Base-by-base conservation (phyloP, 768 basidiomycete species). In the Kwoniella shandongensis region DNA sequence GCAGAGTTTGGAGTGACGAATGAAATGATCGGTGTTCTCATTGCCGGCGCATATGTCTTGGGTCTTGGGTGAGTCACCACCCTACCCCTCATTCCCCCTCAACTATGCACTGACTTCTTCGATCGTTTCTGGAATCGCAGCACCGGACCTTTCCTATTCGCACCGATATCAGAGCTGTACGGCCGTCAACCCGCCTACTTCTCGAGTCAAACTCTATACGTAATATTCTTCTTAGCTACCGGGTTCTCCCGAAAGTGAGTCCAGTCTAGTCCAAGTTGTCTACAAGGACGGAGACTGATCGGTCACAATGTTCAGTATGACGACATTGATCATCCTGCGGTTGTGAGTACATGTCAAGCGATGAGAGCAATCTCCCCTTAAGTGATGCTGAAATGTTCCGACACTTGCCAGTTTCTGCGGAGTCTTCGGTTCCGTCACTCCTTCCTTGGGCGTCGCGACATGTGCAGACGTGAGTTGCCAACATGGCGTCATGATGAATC, bases 151-250 rank as follows among this genome's bases (percentile, higher is more conserved):
- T 74, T 74, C 62, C 35, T 74, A 7, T 74, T 74, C 44, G 61
- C 72, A 6, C 72, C 72, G 2, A 70, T 74, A 17, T 63, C 59
- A 1, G 72, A 74, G 57, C 59, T 74, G 50, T 74, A 67, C 47
- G 72, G 72, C 17, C 51, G 72, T 13, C 67, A 68, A 42, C 49
- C 62, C 20, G 70, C 72, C 0, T 74, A 74, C 40, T 17, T 62
- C 12, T 49, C 46, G 27, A 65, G 62, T 51, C 63, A 65, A 44
- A 25, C 45, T 0, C 51, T 51, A 2, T 72, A 59, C 52, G 54
- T 69, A 30, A 26, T 74, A 13, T 74, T 71, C 51, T 62, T 62
- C 35, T 39, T 71, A 7, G 72, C 63, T 17, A 61, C 66, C 3
- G 66, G 63, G 3, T 49, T 65, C 4, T 54, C 65, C 12, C 70